Base-by-base conservation (phyloP, 345 rosid genomes). In the Excoecaria cochinchinensis region DNA sequence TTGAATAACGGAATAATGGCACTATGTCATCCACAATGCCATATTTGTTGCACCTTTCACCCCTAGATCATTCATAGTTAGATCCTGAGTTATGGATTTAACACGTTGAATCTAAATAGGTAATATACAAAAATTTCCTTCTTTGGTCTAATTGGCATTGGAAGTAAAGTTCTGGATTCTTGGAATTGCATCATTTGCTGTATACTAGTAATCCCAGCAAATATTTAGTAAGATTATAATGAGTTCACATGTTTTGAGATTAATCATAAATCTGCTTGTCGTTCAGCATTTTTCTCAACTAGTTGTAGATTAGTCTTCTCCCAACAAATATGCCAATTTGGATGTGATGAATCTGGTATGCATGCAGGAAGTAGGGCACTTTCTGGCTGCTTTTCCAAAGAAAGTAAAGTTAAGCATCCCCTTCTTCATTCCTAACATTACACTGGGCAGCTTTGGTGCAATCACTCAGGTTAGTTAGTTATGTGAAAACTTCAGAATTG, bases 401-500 rank as follows among this genome's bases (percentile, higher is more conserved):
- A 92, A 89, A 87, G 97, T 92, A 70, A 92, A 91, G 70, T 85
- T 95, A 73, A 92, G 97, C 87, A 92, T 95, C 80, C 99, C 99
- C 36, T 95, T 78, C 83, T 90, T 92, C 82, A 90, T 95, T 84
- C 99, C 97, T 52, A 92, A 95, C 85, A 92, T 91, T 39, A 95
- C 99, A 19, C 97, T 95, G 77, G 99, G 99, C 44, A 95, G 99
- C 82, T 95, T 95, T 82, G 97, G 97, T 73, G 97, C 99, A 73
- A 92, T 95, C 81, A 95, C 99, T 73, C 99, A 92, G 93, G 99
- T 90, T 25, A 63, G 46, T 59, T 60, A 52, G 57, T 38, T 40
- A 4, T 14, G 36, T 47, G 68, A 47, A 56, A 44, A 52, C 44
- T 46, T 14, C 13, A 16, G 25, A 46, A 42, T 44, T 46, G 10